Base-by-base conservation (phyloP, 2,329 filamentous ascomycete genomes). In the Rutstroemia sp. region DNA sequence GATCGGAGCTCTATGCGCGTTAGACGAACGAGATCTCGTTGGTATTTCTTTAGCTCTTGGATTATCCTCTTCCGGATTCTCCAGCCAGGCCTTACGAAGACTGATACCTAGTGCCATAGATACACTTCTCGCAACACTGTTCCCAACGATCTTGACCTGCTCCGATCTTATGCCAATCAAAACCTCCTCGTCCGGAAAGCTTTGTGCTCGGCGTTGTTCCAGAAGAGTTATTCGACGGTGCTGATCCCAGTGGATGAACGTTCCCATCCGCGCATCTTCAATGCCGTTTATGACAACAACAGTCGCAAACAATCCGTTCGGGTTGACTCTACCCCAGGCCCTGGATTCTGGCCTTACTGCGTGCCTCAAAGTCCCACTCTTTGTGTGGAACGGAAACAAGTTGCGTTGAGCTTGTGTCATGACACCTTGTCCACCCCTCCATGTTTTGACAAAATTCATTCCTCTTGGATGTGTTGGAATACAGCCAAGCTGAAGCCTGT, bases 81-180 rank as follows among this genome's bases (percentile, higher is more conserved):
- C 57, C 1, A 67, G 37, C 73, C 73, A 83, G 0, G 85, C 85
- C 59, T 85, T 77, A 7, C 84, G 74, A 12, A 91, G 71, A 9
- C 77, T 73, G 4, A 88, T 65, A 0, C 89, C 89, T 1, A 91
- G 68, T 0, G 82, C 81, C 17, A 90, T 69, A 0, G 87, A 81
- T 1, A 89, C 79, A 23, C 82, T 79, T 8, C 88, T 74, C 2
- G 88, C 81, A 0, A 95, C 89, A 27, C 84, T 88, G 68, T 95
- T 95, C 0, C 89, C 89, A 0, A 92, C 75, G 19, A 89, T 81
- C 54, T 77, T 79, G 72, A 80, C 84, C 65, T 89, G 84, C 1
- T 83, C 72, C 0, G 39, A 9, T 0, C 77, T 68, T 0, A 54
- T 64, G 0, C 88, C 88, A 1, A 92, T 69, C 0, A 95, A 68